phyloP scores from a whole-genome alignment of 2,329 filamentous ascomycete genomes.

The Trichophyton benhamiae region DNA sequence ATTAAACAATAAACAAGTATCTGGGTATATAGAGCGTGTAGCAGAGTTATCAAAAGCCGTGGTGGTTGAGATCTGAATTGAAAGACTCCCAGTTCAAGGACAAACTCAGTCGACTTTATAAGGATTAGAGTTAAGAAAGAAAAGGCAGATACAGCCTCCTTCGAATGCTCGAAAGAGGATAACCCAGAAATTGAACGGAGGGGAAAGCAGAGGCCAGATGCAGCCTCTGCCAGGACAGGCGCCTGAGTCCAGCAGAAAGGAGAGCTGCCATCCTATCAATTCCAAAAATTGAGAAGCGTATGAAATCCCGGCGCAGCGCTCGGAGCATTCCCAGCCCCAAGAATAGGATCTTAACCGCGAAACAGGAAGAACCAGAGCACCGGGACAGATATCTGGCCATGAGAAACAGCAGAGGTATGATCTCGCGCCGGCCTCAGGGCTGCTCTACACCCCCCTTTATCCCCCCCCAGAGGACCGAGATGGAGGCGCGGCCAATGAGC shows the following conservation, averaged over 20 bases:
- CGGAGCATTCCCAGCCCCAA: background rate
- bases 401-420: background rate
- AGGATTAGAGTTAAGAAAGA: background rate
- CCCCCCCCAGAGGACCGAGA: background rate
- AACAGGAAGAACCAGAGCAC: background rate
- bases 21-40: background rate
- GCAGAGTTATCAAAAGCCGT: background rate
- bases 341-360: constrained; percentile 3
- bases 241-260: background rate
- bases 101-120: constrained; percentile 3
- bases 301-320: background rate
- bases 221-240: background rate
- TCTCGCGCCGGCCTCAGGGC: background rate
- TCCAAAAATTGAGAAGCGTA: background rate
- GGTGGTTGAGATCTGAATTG: background rate
- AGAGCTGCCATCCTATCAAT: constrained; percentile 1
- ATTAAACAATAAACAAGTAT: background rate
- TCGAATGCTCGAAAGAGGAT: background rate
- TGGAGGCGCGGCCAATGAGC: background rate
- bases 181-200: background rate
- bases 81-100: background rate
- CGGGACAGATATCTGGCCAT: background rate
- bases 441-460: no score
- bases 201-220: background rate
- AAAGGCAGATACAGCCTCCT: background rate